Evolutionary conservation across 306 rosid species (phyloP), one percentile per base, ranked within the genome.

Genomic region (Corylus heterophylla): DNA sequence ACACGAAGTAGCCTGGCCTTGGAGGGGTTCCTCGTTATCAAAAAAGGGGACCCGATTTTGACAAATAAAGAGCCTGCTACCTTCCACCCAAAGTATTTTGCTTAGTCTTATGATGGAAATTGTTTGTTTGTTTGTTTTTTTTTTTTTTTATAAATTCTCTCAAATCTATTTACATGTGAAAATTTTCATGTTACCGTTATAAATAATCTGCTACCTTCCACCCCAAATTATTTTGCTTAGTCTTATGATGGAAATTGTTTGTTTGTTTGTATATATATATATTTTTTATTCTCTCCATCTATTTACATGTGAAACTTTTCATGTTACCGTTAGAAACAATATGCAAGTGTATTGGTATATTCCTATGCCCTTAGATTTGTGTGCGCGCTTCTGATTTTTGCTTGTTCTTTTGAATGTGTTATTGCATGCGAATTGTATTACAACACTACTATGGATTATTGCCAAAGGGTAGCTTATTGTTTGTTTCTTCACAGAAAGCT

Each of bases 401-500:
- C 20, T 25, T 78, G 29, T 51, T 16, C 1, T 16, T 22, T 61
- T 59, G 31, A 56, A 12, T 66, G 48, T 27, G 25, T 17, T 35
- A 52, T 61, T 54, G 25, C 31, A 64, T 56, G 11, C 16, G 31
- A 22, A 51, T 29, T 9, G 13, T 7, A 71, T 9, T 45, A 1
- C 14, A 48, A 4, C 42, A 9, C 18, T 54, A 45, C 8, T 42
- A 61, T 27, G 58, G 71, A 25, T 67, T 68, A 39, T 68, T 66
- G 48, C 71, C 48, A 68, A 9, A 68, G 72, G 50, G 16, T 68
- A 9, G 6, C 72, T 68, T n/a, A 17, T 18, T 18, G 55, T 64
- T 54, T 74, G 31, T 54, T 76, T 78, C 64, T 75, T 82, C 59
- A 47, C 88, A 96, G 99, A 96, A 71, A 96, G 98, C 83, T 86